Evolutionary conservation across 176 grass and related monocot species (phyloP).

Genomic region (Canna indica): DNA sequence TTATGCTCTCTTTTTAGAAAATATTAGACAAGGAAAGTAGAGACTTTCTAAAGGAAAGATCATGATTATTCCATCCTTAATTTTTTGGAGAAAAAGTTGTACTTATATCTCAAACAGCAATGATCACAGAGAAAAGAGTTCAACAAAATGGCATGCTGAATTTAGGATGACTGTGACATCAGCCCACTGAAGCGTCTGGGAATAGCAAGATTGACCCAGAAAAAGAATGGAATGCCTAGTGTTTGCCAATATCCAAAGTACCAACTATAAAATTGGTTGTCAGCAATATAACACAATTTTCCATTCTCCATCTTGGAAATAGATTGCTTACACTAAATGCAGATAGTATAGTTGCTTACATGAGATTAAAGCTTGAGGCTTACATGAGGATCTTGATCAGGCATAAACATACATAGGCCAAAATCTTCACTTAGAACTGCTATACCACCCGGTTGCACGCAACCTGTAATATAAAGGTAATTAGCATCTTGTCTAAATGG

Average conservation of each 20-base stretch:
- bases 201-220: neutral
- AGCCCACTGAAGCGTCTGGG: no score
- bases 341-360: no score
- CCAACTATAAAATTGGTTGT: neutral
- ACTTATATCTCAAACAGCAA: neutral
- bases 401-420: constrained; percentile 90
- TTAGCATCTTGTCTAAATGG: constrained; percentile 80
- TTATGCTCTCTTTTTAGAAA: neutral
- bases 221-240: neutral
- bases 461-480: constrained; percentile 83
- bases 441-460: constrained; percentile 65
- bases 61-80: neutral
- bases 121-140: no score
- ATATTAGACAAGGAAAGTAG: neutral
- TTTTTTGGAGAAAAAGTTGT: neutral
- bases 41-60: neutral
- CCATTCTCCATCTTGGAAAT: neutral
- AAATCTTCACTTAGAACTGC: constrained; percentile 59
- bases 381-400: constrained; percentile 66
- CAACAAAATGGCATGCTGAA: no score
- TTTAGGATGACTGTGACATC: no score
- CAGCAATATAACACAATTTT: neutral
- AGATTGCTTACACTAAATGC: no score
- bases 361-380: constrained; percentile 10
- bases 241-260: neutral